phyloP scores from a whole-genome alignment of 345 rosid species.

The Orychophragmus violaceus region DNA sequence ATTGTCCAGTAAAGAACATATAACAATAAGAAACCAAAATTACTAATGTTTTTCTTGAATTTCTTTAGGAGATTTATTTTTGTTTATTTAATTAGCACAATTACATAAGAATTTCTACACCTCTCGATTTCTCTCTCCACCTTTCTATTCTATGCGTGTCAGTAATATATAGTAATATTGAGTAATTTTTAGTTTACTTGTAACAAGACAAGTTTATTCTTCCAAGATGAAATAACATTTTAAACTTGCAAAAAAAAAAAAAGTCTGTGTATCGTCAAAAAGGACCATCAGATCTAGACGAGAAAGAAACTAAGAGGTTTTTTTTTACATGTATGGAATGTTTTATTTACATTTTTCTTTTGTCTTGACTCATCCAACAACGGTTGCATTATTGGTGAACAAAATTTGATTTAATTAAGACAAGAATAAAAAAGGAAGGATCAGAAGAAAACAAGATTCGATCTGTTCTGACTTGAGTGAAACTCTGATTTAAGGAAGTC shows the following conservation, averaged over 20 bases:
- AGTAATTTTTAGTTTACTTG: conserved; percentile 35
- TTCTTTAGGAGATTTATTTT: not conserved
- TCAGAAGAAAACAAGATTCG: conserved; percentile 31
- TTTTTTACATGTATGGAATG: conserved; percentile 8
- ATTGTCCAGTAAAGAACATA: no score
- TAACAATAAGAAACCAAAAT: conserved; percentile 25
- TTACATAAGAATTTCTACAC: conserved; percentile 4
- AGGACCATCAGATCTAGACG: conserved; percentile 79
- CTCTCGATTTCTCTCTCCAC: conserved; percentile 28
- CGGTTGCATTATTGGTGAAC: conserved; percentile 23
- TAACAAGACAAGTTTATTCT: conserved; percentile 55
- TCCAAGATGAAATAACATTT: conserved; percentile 38
- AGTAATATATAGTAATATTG: conserved; percentile 37
- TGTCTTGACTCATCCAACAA: conserved; percentile 18
- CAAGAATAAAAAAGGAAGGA: conserved; percentile 16
- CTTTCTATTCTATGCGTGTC: conserved; percentile 34
- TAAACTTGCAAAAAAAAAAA: conserved; percentile 19
- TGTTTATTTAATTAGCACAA: not conserved
- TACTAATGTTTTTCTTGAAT: not conserved
- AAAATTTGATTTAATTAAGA: conserved; percentile 23
- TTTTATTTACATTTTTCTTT: conserved; percentile 7
- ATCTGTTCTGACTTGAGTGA: conserved; percentile 35
- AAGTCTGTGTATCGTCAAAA: conserved; percentile 52
- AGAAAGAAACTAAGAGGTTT: conserved; percentile 37
- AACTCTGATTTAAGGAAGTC: conserved; percentile 37